phyloP scores from a whole-genome alignment of 108 stramenopile genomes.

The Skeletonema tropicum region DNA sequence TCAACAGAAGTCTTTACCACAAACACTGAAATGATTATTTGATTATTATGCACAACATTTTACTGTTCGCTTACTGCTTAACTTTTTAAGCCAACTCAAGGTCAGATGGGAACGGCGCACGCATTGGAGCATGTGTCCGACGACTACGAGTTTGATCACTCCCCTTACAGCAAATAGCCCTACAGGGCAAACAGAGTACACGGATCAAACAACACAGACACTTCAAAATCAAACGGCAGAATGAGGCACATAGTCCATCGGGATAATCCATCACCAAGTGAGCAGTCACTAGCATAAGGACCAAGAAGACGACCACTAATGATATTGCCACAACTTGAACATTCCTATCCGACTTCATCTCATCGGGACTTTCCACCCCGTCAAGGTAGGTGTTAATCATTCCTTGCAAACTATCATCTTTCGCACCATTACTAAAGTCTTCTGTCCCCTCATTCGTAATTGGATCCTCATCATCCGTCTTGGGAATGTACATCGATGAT shows the following conservation, averaged over 20 bases:
- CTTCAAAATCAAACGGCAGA: constrained; percentile 39
- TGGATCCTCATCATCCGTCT: not conserved
- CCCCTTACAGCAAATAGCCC: constrained; percentile 39
- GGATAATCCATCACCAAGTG: constrained; percentile 47
- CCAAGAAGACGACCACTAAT: constrained; percentile 29
- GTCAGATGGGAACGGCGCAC: constrained; percentile 41
- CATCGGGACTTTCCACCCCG: constrained; percentile 32
- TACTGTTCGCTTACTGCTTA: not conserved
- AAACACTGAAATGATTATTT: not conserved
- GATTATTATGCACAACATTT: not conserved
- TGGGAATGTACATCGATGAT: constrained; percentile 4
- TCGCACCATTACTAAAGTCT: not conserved
- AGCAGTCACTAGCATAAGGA: constrained; percentile 25
- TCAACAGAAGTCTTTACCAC: not conserved
- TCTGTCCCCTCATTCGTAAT: not conserved
- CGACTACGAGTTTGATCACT: constrained; percentile 19
- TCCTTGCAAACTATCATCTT: constrained; percentile 12
- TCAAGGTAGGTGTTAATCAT: constrained; percentile 26
- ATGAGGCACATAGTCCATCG: constrained; percentile 45
- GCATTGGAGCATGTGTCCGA: constrained; percentile 46
- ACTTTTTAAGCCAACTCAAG: constrained; percentile 38
- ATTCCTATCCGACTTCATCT: constrained; percentile 44
- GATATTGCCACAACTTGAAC: constrained; percentile 38
- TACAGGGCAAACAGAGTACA: constrained; percentile 40
- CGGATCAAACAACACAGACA: constrained; percentile 31